These are phyloP conservation scores for Coniella vitis DNA, from an alignment of 2,329 filamentous ascomycete species.

Conservation along the genomic window DNA sequence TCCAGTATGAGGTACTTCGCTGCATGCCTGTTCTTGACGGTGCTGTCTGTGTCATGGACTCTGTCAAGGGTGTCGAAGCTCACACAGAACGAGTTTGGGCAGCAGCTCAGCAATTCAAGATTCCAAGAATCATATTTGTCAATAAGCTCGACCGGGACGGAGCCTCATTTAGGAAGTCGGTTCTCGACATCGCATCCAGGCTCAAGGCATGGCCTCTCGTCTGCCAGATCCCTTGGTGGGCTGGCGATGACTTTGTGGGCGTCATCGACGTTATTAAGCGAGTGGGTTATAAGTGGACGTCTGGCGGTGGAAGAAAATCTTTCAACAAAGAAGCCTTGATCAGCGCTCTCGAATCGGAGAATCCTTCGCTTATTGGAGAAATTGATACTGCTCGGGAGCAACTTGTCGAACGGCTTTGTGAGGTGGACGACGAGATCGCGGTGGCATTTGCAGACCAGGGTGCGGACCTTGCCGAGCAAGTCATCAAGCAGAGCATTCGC, in stretches of 20 bases:
- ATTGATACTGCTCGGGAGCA: slow-evolving; percentile 68
- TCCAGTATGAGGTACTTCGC: slow-evolving; percentile 91
- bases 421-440: slow-evolving; percentile 80
- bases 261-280: slow-evolving; percentile 77
- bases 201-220: slow-evolving; percentile 81
- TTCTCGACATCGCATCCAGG: slow-evolving; percentile 75
- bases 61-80: slow-evolving; percentile 64
- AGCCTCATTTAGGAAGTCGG: slow-evolving; percentile 74
- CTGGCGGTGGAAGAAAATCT: slow-evolving; percentile 30
- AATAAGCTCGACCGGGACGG: slow-evolving; percentile 84
- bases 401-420: slow-evolving; percentile 77
- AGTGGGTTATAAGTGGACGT: slow-evolving; percentile 66
- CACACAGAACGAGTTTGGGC: slow-evolving; percentile 96
- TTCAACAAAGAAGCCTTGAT: slow-evolving; percentile 22
- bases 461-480: slow-evolving; percentile 61
- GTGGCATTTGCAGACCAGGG: slow-evolving; percentile 76
- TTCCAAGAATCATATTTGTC: slow-evolving; percentile 74
- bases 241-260: slow-evolving; percentile 71
- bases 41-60: slow-evolving; percentile 30
- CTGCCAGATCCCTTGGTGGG: slow-evolving; percentile 94
- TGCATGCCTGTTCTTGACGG: slow-evolving; percentile 51
- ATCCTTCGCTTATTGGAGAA: slow-evolving; percentile 55
- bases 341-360: slow-evolving; percentile 40
- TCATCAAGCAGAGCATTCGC: slow-evolving; percentile 69
- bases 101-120: slow-evolving; percentile 77